Conservation (phyloP, 2,329 filamentous ascomycete species). For the Colletotrichum godetiae region DNA sequence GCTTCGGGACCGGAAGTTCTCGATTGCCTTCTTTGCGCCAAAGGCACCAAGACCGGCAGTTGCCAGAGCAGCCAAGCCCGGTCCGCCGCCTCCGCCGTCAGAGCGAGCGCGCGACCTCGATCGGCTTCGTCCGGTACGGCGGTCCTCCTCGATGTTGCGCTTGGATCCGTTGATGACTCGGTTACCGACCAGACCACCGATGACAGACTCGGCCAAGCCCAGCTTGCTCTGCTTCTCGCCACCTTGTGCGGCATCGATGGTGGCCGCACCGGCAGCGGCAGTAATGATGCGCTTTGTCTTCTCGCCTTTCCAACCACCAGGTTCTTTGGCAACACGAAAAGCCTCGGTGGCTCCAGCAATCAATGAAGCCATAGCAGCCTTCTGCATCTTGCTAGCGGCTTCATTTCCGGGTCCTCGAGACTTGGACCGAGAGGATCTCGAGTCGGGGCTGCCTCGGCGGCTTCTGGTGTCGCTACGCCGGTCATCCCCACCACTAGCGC, state of each 20-base stretch:
- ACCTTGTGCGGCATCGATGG: conserved; percentile 83
- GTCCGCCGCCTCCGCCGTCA: conserved; percentile 54
- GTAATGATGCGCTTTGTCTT: conserved; percentile 94
- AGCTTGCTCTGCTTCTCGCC: conserved; percentile 81
- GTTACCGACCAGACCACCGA: conserved; percentile 89
- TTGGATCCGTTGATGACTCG: conserved; percentile 84
- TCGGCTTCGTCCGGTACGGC: conserved; percentile 70
- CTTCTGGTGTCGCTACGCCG: conserved; percentile 47
- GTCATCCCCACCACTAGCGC: conserved; percentile 57
- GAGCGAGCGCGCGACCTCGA: conserved; percentile 76
- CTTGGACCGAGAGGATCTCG: conserved; percentile 62
- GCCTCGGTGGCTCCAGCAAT: conserved; percentile 92
- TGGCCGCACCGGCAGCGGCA: conserved; percentile 85
- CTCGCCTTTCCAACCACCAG: conserved; percentile 88
- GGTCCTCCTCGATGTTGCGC: conserved; percentile 73
- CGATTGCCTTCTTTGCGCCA: conserved; percentile 70
- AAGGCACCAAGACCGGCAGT: conserved; percentile 71
- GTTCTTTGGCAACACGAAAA: conserved; percentile 88
- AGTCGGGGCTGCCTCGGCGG: conserved; percentile 50
- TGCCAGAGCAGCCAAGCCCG: conserved; percentile 71
- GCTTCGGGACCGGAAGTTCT: conserved; percentile 64
- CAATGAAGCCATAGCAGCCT: conserved; percentile 91
- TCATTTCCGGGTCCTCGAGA: conserved; percentile 60
- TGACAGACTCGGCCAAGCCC: conserved; percentile 85
- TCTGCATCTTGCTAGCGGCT: conserved; percentile 73